phyloP scores from a whole-genome alignment of 352 stramenopile genomes.

The Thraustochytrium striatum region DNA sequence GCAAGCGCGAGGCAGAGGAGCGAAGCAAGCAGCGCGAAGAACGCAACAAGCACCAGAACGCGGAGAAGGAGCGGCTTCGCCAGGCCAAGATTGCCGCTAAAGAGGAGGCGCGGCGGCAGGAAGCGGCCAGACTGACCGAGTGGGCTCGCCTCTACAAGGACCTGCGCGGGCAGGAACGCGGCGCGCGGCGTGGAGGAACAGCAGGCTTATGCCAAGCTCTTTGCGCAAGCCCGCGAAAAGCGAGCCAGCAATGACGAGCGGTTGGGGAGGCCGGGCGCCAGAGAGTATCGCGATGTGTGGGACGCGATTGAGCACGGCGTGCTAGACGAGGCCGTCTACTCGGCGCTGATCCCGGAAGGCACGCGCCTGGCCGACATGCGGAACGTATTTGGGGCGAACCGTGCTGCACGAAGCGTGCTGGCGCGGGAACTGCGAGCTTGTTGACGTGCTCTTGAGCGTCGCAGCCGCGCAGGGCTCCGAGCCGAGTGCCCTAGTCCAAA shows the following conservation, averaged over 20 bases:
- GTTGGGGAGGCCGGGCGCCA: background rate
- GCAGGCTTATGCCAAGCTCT: background rate
- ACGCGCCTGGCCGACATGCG: background rate
- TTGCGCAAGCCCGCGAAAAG: background rate
- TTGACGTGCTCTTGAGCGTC: background rate
- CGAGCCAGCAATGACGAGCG: background rate
- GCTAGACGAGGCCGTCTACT: background rate
- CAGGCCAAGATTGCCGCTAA: background rate
- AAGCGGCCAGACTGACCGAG: background rate
- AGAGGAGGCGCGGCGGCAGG: background rate
- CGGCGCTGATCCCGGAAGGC: background rate
- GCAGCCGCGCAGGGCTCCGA: background rate
- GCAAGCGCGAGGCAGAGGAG: background rate
- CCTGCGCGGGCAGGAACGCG: background rate
- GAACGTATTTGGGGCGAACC: background rate
- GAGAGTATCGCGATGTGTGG: background rate
- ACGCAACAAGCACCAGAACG: background rate
- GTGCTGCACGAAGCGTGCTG: conserved; percentile 32
- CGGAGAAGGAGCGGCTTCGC: background rate
- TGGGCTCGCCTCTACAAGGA: background rate
- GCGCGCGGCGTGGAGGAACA: background rate
- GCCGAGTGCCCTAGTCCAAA: background rate
- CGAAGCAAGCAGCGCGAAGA: background rate
- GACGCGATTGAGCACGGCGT: conserved; percentile 1
- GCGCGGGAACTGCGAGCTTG: background rate